Percentiles rank a stretch among this genome's conserved stretches.
Evolutionary conservation across 78 protist genomes (phyloP).

Genomic region (Neovahlkampfia damariscottae): DNA sequence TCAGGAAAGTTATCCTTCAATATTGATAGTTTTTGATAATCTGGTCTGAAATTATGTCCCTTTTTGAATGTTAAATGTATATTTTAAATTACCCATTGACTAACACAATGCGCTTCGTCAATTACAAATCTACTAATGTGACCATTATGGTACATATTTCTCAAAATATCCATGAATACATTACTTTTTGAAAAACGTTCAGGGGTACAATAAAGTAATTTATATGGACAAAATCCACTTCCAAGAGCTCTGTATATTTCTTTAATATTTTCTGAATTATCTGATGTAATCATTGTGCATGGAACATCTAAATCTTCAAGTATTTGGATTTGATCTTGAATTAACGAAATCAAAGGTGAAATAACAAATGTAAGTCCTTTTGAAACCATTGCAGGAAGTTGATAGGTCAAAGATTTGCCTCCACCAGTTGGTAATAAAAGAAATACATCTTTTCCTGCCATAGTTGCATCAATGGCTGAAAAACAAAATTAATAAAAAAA

Average conservation of each 20-base stretch:
- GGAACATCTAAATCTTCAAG: slow-evolving; percentile 17
- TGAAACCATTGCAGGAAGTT: slow-evolving; percentile 57
- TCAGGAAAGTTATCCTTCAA: neutral
- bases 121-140: slow-evolving; percentile 12
- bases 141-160: neutral
- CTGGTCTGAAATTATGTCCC: slow-evolving; percentile 30
- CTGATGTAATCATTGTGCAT: neutral
- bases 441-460: slow-evolving; percentile 66
- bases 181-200: slow-evolving; percentile 8
- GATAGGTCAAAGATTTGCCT: slow-evolving; percentile 92
- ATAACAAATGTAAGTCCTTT: slow-evolving; percentile 73
- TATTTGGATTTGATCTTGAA: slow-evolving; percentile 86
- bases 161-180: neutral
- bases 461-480: slow-evolving; percentile 62
- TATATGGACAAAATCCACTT: neutral
- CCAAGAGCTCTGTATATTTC: neutral
- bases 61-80: too few relatives aligned
- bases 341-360: slow-evolving; percentile 94
- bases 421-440: slow-evolving; percentile 98
- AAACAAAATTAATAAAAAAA: too few relatives aligned
- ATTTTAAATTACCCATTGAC: too few relatives aligned
- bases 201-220: slow-evolving; percentile 20
- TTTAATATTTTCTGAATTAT: neutral
- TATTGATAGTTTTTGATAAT: slow-evolving; percentile 4
- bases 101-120: slow-evolving; percentile 39